Conservation (phyloP, 139 green algal genomes). For the Zygnema circumcarinatum region DNA sequence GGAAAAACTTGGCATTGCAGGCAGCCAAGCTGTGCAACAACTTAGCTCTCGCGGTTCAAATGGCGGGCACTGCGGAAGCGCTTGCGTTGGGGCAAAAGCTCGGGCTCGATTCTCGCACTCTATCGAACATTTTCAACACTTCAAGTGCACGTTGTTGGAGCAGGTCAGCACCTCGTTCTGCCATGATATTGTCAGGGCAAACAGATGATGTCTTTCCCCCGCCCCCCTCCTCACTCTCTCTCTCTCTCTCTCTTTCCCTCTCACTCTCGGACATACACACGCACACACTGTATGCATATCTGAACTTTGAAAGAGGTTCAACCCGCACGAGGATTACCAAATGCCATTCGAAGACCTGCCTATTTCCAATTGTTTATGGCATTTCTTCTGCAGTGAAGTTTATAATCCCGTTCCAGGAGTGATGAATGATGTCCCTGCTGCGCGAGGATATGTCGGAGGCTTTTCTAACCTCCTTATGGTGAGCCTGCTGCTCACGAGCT, state of each 20-base stretch:
- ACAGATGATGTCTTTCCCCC: not conserved
- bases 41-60: slow-evolving; percentile 70
- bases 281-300: no score
- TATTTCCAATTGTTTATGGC: not conserved
- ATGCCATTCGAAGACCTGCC: no score
- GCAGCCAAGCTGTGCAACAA: slow-evolving; percentile 74
- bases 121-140: slow-evolving; percentile 76
- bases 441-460: slow-evolving; percentile 69
- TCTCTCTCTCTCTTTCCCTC: no score
- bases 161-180: slow-evolving; percentile 55
- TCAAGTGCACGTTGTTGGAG: slow-evolving; percentile 75
- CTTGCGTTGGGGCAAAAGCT: slow-evolving; percentile 72
- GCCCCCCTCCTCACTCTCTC: no score
- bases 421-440: slow-evolving; percentile 65
- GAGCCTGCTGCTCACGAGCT: not conserved
- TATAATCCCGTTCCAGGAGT: slow-evolving; percentile 58
- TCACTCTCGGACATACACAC: no score
- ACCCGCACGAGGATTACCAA: no score
- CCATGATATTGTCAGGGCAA: not conserved
- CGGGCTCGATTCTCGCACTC: slow-evolving; percentile 68
- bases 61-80: slow-evolving; percentile 74
- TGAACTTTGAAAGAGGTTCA: no score
- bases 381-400: slow-evolving; percentile 21
- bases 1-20: no score
- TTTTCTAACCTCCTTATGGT: slow-evolving; percentile 72